phyloP scores from a whole-genome alignment of 306 rosid species.

The Vicia villosa region DNA sequence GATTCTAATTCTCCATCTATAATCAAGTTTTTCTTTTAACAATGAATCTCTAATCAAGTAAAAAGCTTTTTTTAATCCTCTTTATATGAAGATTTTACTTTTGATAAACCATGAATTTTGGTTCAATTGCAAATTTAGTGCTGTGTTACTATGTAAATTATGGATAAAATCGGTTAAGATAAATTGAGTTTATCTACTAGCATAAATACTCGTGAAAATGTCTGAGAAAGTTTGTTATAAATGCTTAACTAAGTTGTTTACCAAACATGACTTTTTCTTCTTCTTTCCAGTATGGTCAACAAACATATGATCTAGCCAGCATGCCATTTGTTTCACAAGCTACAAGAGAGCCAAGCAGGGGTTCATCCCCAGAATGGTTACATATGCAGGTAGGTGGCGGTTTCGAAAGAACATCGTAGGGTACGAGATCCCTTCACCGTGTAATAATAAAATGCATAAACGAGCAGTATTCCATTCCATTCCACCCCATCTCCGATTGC shows the following conservation, averaged over 20 bases:
- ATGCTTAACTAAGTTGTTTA: no score
- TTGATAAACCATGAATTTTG: background rate
- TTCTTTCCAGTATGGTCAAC: constrained; percentile 63
- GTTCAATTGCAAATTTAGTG: background rate
- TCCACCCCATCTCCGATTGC: background rate
- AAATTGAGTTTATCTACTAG: no score
- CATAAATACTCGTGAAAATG: no score
- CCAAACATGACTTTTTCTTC: constrained; percentile 4
- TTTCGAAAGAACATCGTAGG: constrained; percentile 74
- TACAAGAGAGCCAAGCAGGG: constrained; percentile 67
- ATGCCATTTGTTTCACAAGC: constrained; percentile 67
- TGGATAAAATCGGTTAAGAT: background rate
- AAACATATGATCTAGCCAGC: constrained; percentile 61
- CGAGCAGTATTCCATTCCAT: constrained; percentile 25
- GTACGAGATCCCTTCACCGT: constrained; percentile 32
- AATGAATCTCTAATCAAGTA: constrained; percentile 2
- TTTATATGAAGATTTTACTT: background rate
- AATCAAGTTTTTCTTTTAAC: background rate
- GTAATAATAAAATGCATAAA: constrained; percentile 56
- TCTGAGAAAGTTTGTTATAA: no score
- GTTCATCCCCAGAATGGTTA: constrained; percentile 90
- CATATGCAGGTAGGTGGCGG: constrained; percentile 95
- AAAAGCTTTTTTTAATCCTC: background rate
- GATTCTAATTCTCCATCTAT: background rate
- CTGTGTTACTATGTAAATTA: background rate